A percentile compares a stretch with the other conserved stretches of the same genome.
Evolutionary conservation across 176 grass and related monocot genomes (phyloP).

Genomic region (Microstegium vimineum): DNA sequence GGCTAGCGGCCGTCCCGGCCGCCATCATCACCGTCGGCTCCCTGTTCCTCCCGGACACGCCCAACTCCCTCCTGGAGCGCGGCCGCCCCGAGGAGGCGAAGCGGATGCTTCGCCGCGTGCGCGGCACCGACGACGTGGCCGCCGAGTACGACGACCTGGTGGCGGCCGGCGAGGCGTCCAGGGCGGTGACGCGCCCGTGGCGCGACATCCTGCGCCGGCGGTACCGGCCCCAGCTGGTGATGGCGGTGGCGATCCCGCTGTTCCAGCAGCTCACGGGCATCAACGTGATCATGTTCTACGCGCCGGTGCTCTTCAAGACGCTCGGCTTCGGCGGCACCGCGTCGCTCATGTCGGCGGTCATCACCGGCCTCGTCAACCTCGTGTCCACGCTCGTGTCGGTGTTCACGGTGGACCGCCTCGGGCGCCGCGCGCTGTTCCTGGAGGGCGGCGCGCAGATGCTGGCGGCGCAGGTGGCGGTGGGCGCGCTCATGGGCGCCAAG

Average conservation of each 20-base stretch:
- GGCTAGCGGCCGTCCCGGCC: neutral
- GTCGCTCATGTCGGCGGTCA: conserved; percentile 27
- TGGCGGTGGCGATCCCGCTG: conserved; percentile 51
- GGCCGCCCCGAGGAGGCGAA: neutral
- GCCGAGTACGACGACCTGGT: neutral
- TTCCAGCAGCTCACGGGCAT: conserved; percentile 79
- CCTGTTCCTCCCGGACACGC: conserved; percentile 33
- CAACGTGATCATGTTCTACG: conserved; percentile 83
- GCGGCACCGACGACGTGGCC: conserved; percentile 12
- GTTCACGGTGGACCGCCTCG: conserved; percentile 12
- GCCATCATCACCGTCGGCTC: conserved; percentile 12
- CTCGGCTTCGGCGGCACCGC: conserved; percentile 47
- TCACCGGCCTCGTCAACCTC: conserved; percentile 24
- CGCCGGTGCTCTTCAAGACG: conserved; percentile 55
- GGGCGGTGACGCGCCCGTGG: neutral
- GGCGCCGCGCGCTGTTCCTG: neutral
- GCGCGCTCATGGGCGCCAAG: neutral
- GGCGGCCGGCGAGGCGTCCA: neutral
- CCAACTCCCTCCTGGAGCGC: conserved; percentile 30
- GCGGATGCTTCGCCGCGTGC: neutral
- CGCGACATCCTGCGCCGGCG: neutral
- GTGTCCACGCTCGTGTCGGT: conserved; percentile 11
- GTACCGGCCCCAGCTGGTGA: conserved; percentile 45
- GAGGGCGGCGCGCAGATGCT: conserved; percentile 27
- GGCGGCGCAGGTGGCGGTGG: neutral